These are phyloP conservation scores for Kernera saxatilis DNA, from an alignment of 345 rosid genomes.

Conservation along the genomic window DNA sequence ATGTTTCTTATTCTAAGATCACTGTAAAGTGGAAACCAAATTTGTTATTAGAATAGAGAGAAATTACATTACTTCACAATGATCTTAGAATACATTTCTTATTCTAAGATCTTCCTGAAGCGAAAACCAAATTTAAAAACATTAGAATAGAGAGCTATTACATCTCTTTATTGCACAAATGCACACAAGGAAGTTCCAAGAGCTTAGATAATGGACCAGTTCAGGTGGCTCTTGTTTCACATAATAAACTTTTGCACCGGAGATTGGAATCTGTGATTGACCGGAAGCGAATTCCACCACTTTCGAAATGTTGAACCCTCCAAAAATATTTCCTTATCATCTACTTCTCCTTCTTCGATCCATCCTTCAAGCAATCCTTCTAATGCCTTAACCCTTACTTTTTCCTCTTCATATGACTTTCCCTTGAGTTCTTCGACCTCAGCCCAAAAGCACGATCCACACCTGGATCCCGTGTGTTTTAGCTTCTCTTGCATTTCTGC, in stretches of 20 bases:
- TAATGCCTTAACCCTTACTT: slow-evolving; percentile 9
- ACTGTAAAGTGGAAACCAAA: slow-evolving; percentile 15
- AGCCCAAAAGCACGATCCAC: slow-evolving; percentile 70
- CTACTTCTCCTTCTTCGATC: slow-evolving; percentile 20
- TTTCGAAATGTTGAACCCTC: slow-evolving; percentile 45
- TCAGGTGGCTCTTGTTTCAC: background rate
- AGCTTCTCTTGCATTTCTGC: background rate
- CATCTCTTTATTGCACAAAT: slow-evolving; percentile 1
- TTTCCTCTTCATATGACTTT: slow-evolving; percentile 7
- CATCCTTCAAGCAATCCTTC: slow-evolving; percentile 30
- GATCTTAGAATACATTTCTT: background rate
- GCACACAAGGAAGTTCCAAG: background rate
- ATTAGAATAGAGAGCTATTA: background rate
- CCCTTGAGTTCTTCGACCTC: slow-evolving; percentile 64
- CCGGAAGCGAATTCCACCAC: slow-evolving; percentile 42
- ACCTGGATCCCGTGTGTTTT: background rate
- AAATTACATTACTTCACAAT: background rate
- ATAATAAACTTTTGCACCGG: background rate
- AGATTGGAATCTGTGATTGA: slow-evolving; percentile 11
- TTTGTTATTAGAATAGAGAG: background rate
- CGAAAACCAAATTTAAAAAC: background rate
- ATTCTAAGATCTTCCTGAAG: background rate
- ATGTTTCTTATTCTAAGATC: background rate
- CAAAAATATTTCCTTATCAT: slow-evolving; percentile 34
- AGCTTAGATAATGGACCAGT: background rate